These are phyloP conservation scores for Galeopsis tetrahit DNA, from an alignment of 257 asterid genomes.

Conservation along the genomic window DNA sequence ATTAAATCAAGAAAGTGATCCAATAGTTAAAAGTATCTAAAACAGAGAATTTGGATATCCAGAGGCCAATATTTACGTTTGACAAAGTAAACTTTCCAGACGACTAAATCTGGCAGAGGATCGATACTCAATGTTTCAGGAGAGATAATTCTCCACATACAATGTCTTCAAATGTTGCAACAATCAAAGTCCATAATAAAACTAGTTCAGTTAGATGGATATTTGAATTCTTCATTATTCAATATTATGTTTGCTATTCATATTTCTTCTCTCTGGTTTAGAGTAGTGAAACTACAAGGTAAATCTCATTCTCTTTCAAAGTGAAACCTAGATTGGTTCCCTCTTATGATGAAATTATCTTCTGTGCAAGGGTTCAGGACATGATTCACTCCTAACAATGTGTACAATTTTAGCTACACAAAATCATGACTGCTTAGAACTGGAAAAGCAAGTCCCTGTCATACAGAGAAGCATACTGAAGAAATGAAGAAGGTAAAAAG, in stretches of 20 bases:
- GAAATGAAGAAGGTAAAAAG: conserved; percentile 8
- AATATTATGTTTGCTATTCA: conserved; percentile 9
- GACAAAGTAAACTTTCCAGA: conserved; percentile 14
- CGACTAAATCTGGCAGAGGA: conserved; percentile 11
- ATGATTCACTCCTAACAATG: conserved; percentile 19
- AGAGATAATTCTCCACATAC: conserved; percentile 10
- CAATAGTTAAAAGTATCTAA: conserved; percentile 10
- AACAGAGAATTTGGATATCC: conserved; percentile 11
- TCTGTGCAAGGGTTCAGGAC: conserved; percentile 7
- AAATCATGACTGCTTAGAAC: conserved; percentile 20
- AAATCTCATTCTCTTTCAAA: conserved; percentile 8
- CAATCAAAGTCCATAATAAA: conserved; percentile 19
- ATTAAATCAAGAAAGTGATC: conserved; percentile 21
- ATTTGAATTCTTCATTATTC: conserved; percentile 13
- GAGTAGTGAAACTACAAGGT: conserved; percentile 22
- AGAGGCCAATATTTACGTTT: conserved; percentile 19
- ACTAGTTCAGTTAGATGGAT: conserved; percentile 21
- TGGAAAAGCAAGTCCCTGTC: conserved; percentile 17
- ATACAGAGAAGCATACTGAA: conserved; percentile 21
- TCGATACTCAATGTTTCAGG: conserved; percentile 8
- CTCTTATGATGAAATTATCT: conserved; percentile 4
- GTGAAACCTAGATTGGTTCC: conserved; percentile 8
- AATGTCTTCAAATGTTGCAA: conserved; percentile 23
- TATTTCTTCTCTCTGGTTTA: background rate
- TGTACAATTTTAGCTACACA: conserved; percentile 7